Base-by-base conservation (phyloP, 305 asterid species). In the Stenogyne calaminthoides region DNA sequence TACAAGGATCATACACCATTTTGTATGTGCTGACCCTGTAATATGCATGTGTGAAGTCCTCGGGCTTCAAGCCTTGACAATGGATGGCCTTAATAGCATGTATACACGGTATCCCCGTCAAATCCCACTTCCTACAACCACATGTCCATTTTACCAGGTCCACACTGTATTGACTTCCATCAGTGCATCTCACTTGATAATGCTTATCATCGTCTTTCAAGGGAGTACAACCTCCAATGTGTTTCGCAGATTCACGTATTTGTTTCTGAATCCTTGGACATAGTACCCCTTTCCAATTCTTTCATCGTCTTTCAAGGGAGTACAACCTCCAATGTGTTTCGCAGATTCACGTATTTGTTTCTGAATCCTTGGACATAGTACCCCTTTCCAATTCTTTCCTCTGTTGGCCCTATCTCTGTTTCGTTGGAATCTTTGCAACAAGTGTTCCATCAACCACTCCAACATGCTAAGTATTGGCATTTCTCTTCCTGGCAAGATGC, bases 71-170 rank as follows among this genome's bases (percentile, higher is more conserved):
- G 6, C 61, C 61, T 19, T 55, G 15, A 20, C 61, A 19, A 8
- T 2, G 8, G 8, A 59, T 59, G 40, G 34, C 64, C 34, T 3
- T 27, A 11, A 25, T 1, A 12, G 64, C 16, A 58, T 58, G 18
- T 2, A 25, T 12, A n/a, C 39, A 58, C 2, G 40, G 64, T 12
- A 58, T 58, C 15, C 40, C 18, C 5, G 64, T 27, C 19, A 29
- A 59, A 9, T 59, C 64, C 64, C 64, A 59, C 15, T 59, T 59
- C 64, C 64, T 27, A 14, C 40, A 58, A 6, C 40, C 64, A 25
- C 40, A 58, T 9, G 39, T 58, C 40, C 64, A 12, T 3, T 27
- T 10, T 34, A 27, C 40, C 36, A 58, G 16, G 19, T 58, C 40
- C 9, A 58, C 64, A 14, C 5, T 6, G 16, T 59, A 59, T n/a